Base-by-base conservation (phyloP, 305 asterid genomes). In the Striga hermonthica region DNA sequence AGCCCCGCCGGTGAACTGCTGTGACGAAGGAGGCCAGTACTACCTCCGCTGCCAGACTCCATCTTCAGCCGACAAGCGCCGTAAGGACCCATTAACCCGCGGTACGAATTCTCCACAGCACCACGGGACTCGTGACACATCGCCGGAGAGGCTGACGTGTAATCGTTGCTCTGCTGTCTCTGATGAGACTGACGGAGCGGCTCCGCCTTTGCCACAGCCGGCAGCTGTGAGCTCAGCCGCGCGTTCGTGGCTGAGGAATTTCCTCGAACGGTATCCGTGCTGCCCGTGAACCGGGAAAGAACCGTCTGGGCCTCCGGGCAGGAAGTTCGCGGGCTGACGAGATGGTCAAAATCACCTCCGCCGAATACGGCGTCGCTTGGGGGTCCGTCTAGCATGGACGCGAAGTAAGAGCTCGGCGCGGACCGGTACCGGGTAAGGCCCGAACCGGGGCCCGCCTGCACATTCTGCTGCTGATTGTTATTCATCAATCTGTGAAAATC, bases 1-100 rank as follows among this genome's bases (percentile, higher is more conserved):
- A 87, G 69, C 47, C 97, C 98, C 50, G 95, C 96, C 4, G 98
- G 98, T 0, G 89, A 87, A 39, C 97, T 92, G 67, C 84, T 89
- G 60, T 89, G 89, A 3, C 96, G 95, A 59, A 82, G 72, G 68
- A 91, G 91, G 73, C 77, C 74, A 7, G 84, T 76, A 78, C 40
- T 62, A 10, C 62, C 66, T 3, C 62, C 61, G 6, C 35, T 74
- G 37, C 74, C 75, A 9, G 35, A 70, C 59, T 71, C 85, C 64
- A 72, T 74, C 77, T 82, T 84, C 66, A 43, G 28, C 62, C 74
- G 62, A 55, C 71, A 68, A 4, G 84, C 37, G 62, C 31, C 72
- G 9, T 53, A 53, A 1, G 91, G 72, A 57, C 65, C 76, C 68
- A 61, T n/a, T 6, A 60, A 13, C 63, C 70, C 47, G 43, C 44